Base-by-base conservation (phyloP, 2,329 filamentous ascomycete genomes). In the Dactylonectria estremocensis region DNA sequence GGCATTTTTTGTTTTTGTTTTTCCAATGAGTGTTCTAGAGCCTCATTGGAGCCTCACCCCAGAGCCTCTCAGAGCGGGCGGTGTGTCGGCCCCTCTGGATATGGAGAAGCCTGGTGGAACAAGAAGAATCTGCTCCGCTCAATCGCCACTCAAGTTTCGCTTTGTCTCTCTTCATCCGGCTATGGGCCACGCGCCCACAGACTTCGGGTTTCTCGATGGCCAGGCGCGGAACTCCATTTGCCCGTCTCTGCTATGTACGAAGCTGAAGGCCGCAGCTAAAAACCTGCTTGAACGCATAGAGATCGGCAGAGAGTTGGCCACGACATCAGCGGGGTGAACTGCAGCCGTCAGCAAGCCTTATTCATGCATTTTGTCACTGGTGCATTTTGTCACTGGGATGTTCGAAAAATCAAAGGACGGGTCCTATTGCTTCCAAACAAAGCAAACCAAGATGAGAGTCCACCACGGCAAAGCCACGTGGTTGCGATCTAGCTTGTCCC, bases 391-490 rank as follows among this genome's bases (percentile, higher is more conserved):
- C 54, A 31, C 57, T 45, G n/a, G 52, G 43, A 24, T 40, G 24
- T 43, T 31, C 18, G 35, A 13, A 43, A 55, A 18, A 67, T 43
- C 53, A 14, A 57, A 55, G 37, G 43, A 18, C 31, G 20, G 14
- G 14, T 9, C 43, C 24, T 18, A 57, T 52, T 56, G 48, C 43
- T 35, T 50, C 24, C 18, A 24, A 3, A 20, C 52, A 43, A 52
- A 24, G 50, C 45, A 31, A 52, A 53, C 28, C 20, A 31, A 22
- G 33, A n/a, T 46, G 18, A 14, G 22, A 37, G 28, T 45, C 50
- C 55, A 64, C 52, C 37, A 31, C 35, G 37, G 59, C 65, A 54
- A 54, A 64, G 64, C 67, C 67, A 69, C 67, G 67, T 69, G 67
- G 67, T 60, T 49, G 28, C 11, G 10, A 48, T 52, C 57, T 45